Evolutionary conservation across 768 basidiomycete species (phyloP).

Genomic region (Obba rivulosa): DNA sequence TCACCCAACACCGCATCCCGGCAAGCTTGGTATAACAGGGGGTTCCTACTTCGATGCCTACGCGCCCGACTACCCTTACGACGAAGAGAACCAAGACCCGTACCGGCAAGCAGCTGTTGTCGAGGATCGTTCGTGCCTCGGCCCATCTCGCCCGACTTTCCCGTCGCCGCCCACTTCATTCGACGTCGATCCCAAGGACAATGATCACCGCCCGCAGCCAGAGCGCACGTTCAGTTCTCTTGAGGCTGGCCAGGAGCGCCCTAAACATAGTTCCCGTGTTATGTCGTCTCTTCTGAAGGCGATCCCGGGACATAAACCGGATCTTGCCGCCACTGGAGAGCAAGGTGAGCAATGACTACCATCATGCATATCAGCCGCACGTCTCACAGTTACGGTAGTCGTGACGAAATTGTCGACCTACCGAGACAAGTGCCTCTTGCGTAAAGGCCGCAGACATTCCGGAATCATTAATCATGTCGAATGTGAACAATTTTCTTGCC

Average conservation of each 20-base stretch:
- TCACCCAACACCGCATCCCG: not conserved
- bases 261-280: not conserved
- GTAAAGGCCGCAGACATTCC: constrained; percentile 10
- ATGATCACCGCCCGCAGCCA: too few relatives aligned
- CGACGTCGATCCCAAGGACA: not conserved
- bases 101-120: not conserved
- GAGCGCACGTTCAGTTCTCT: constrained; percentile 9
- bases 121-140: not conserved
- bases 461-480: constrained; percentile 19
- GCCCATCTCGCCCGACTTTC: constrained; percentile 1
- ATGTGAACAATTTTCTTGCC: constrained; percentile 6
- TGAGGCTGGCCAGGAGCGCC: constrained; percentile 4
- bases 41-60: not conserved
- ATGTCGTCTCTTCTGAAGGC: constrained; percentile 8
- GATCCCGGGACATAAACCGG: constrained; percentile 3
- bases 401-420: constrained; percentile 1
- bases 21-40: not conserved
- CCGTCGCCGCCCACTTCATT: constrained; percentile 1
- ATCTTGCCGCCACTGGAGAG: constrained; percentile 1
- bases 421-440: constrained; percentile 6
- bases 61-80: not conserved
- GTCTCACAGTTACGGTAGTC: not conserved
- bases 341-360: not conserved
- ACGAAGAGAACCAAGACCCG: not conserved
- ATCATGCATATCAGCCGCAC: not conserved